Evolutionary conservation across 2,329 filamentous ascomycete species (phyloP), one percentile per base, ranked within the genome.

Genomic region (Aspergillus uvarum): DNA sequence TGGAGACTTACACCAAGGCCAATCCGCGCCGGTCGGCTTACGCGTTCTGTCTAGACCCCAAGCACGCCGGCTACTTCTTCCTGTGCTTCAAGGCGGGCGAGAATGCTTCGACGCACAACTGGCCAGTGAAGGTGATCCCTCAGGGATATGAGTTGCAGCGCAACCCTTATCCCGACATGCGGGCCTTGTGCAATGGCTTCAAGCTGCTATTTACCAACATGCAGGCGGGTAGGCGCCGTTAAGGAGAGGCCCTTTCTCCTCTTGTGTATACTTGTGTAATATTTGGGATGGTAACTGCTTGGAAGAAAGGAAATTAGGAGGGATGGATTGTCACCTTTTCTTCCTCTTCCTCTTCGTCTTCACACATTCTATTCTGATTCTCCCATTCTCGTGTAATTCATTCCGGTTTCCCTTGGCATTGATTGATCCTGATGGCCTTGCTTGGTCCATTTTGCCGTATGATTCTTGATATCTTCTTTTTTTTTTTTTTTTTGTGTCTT

Each of bases 11-110:
- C 79, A 95, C 94, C 70, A 90, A 95, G 74, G 95, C 95, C 75
- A 98, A 99, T 76, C 94, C 95, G 11, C 93, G 89, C 73, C 91
- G 93, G 63, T 96, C 91, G 63, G 90, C 92, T 67, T 99, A 99
- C 76, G 90, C 91, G 50, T 98, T 99, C 82, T 98, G 94, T 82
- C 88, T 96, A 73, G 92, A 98, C 74, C 84, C 89, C 35, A 93
- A 93, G 76, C 89, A 94, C 73, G 91, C 95, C 0, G 95, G 95
- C 35, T 96, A 96, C 81, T 99, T 99, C 79, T 89, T 87, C 80
- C 85, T 99, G 47, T 96, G 92, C 80, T 99, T 97, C 86, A 98
- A 98, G 80, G 91, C 92, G 24, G 94, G 91, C 62, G 85, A 88
- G 68, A 82, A 84, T 52, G 89, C 91, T 2, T 83, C 82, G 49